These are phyloP conservation scores for Galeopsis tetrahit DNA, from an alignment of 257 asterid genomes.

Conservation along the genomic window DNA sequence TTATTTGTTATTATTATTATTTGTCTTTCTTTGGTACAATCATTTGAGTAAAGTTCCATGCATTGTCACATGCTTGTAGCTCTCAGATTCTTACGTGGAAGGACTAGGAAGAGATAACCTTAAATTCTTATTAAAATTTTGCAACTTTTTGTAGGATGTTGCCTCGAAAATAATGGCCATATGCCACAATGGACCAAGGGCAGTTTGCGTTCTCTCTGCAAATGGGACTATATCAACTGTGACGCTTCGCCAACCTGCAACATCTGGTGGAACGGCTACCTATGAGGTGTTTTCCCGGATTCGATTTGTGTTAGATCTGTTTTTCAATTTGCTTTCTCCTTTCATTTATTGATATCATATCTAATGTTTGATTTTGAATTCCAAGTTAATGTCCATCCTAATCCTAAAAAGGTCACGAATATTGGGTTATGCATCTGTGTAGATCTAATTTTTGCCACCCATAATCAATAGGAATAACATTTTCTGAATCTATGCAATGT, in stretches of 20 bases:
- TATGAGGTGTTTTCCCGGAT: conserved; percentile 51
- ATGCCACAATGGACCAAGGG: conserved; percentile 55
- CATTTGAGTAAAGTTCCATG: conserved; percentile 15
- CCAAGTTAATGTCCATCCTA: neutral
- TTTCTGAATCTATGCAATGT: conserved; percentile 13
- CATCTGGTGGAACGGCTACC: conserved; percentile 70
- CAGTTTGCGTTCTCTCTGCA: conserved; percentile 63
- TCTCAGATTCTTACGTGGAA: too few relatives aligned
- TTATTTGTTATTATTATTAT: neutral
- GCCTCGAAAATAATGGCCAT: conserved; percentile 60
- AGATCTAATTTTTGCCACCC: neutral
- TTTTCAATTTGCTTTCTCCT: conserved; percentile 1
- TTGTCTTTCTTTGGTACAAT: conserved; percentile 21
- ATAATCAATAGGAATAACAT: neutral
- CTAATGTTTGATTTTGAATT: conserved; percentile 15
- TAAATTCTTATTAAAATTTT: conserved; percentile 21
- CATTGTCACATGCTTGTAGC: neutral
- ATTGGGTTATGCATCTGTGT: conserved; percentile 1
- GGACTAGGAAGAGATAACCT: neutral
- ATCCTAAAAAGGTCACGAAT: neutral
- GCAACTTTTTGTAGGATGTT: conserved; percentile 51
- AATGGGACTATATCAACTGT: conserved; percentile 60
- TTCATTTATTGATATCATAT: conserved; percentile 4
- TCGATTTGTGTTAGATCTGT: neutral
- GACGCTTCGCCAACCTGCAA: conserved; percentile 58